Evolutionary conservation across 441 rosid species (phyloP), one percentile per base, ranked within the genome.

Genomic region (Euphorbia celastroides): DNA sequence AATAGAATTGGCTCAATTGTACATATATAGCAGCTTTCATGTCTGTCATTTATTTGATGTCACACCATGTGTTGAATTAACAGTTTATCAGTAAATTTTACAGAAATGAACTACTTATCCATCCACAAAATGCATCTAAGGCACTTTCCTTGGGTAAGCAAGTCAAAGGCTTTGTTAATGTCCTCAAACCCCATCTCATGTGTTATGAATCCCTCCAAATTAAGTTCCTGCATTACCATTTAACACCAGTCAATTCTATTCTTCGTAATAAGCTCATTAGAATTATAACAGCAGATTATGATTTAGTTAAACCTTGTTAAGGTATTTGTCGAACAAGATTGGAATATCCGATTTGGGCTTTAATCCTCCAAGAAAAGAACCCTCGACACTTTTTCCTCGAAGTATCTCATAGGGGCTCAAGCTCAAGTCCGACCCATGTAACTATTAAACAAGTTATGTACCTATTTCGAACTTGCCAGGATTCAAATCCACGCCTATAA

Each of bases 401-500:
- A 46, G 52, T 14, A 46, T 46, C 52, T 46, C 52, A 46, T 46
- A 46, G 52, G 52, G 52, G 52, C 19, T 46, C 52, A 46, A 46
- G 3, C 52, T 46, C 52, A 46, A 13, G 0, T 7, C 19, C 3
- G 52, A 46, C 1, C 52, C 52, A 6, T 46, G 2, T 34, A 34
- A 34, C 38, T 3, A 34, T 34, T 9, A 34, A 34, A 5, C 5
- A 25, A 23, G 13, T 30, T 8, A 7, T 30, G 12, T 56, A 79
- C 83, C 85, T n/a, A 72, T 46, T 69, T 84, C 80, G 48, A 71
- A 78, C 41, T 84, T 81, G 12, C 72, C 80, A 0, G 83, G 71
- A 76, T 84, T 84, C 71, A 82, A 68, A 70, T 86, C 89, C 26
- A 82, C 84, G 5, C 92, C 89, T 16, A 86, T 68, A 17, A 84